A percentile compares a stretch with the other conserved stretches of the same genome.
Conservation (phyloP, 768 basidiomycete species). For the Suillus clintonianus region DNA sequence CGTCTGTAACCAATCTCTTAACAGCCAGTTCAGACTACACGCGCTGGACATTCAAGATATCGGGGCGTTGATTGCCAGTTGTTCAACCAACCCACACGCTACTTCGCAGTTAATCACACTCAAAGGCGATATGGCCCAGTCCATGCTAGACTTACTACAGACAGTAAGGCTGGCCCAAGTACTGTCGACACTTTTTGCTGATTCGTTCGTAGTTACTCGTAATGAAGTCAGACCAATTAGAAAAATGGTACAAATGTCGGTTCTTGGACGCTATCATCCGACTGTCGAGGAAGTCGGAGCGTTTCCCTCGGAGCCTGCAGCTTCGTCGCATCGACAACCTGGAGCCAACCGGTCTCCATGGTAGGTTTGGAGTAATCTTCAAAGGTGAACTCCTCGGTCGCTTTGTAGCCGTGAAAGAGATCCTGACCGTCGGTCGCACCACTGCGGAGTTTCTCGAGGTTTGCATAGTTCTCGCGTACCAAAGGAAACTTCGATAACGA, state of each 20-base stretch:
- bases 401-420: conserved; percentile 33
- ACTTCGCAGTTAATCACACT: conserved; percentile 17
- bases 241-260: conserved; percentile 28
- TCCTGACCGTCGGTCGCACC: conserved; percentile 21
- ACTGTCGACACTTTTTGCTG: neutral
- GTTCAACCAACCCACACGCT: conserved; percentile 17
- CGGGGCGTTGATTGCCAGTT: conserved; percentile 23
- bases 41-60: conserved; percentile 23
- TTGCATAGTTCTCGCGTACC: conserved; percentile 13
- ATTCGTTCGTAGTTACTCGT: conserved; percentile 22
- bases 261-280: conserved; percentile 30
- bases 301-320: conserved; percentile 28
- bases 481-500: conserved; percentile 16
- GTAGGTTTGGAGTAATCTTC: conserved; percentile 36
- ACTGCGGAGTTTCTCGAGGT: conserved; percentile 27
- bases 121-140: conserved; percentile 23
- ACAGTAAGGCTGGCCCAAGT: conserved; percentile 10
- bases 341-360: conserved; percentile 16
- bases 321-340: conserved; percentile 18
- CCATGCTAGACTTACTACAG: conserved; percentile 28
- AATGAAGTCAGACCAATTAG: conserved; percentile 19
- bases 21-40: conserved; percentile 15
- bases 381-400: conserved; percentile 26
- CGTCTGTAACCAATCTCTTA: conserved; percentile 19
- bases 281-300: conserved; percentile 29